Percentiles rank a stretch among this genome's conserved stretches.
Conservation (phyloP, 2,329 filamentous ascomycete species). For the Aspergillus proliferans region DNA sequence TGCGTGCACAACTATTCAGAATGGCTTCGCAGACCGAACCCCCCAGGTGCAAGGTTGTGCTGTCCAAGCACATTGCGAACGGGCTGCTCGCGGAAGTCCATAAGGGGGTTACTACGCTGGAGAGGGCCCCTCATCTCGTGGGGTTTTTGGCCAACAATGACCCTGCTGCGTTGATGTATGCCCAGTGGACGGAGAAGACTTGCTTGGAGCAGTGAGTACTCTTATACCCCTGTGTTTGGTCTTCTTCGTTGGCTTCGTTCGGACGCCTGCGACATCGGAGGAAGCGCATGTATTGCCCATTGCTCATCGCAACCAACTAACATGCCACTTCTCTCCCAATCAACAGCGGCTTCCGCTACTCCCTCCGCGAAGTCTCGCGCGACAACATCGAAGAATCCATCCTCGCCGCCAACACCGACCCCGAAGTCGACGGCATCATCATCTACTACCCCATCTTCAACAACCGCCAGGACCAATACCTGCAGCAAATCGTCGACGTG, state of each 20-base stretch:
- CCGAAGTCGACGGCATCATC: constrained; percentile 76
- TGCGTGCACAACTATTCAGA: background rate
- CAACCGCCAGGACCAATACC: constrained; percentile 82
- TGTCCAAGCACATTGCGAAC: constrained; percentile 82
- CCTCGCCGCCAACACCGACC: constrained; percentile 74
- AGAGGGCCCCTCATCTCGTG: constrained; percentile 70
- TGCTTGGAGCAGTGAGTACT: constrained; percentile 82
- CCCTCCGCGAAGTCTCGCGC: constrained; percentile 75
- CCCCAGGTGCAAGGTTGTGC: constrained; percentile 77
- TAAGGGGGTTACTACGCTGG: constrained; percentile 65
- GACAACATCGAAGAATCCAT: constrained; percentile 87
- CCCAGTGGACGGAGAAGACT: constrained; percentile 95
- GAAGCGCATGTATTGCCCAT: constrained; percentile 1
- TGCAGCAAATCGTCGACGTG: constrained; percentile 87
- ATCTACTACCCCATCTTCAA: constrained; percentile 99
- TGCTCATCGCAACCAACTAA: constrained; percentile 14
- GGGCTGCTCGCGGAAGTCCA: constrained; percentile 70
- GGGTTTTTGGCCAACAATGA: constrained; percentile 91
- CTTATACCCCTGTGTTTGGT: constrained; percentile 5
- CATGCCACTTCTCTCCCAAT: constrained; percentile 3
- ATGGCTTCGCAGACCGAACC: constrained; percentile 28
- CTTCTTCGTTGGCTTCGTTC: constrained; percentile 6
- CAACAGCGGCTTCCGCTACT: constrained; percentile 79
- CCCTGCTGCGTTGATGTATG: constrained; percentile 85
- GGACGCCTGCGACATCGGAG: constrained; percentile 12